phyloP scores from a whole-genome alignment of 1,139 yeast species.

The Suhomyces terraborum region DNA sequence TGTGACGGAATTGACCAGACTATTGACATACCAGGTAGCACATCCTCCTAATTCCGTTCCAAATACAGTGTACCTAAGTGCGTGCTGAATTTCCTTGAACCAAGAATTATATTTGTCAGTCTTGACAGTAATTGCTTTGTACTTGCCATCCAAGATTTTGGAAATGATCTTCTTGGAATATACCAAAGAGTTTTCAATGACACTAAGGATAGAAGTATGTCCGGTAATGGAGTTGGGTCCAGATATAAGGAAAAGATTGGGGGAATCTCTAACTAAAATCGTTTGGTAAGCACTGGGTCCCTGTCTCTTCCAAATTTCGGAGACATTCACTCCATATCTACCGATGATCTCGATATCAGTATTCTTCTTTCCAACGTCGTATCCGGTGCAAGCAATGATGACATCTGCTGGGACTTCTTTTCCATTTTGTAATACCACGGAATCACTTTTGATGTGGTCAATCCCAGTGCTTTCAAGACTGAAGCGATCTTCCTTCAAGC shows the following conservation, averaged over 20 bases:
- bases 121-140: slow-evolving; percentile 35
- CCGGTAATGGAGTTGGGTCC: slow-evolving; percentile 51
- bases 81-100: slow-evolving; percentile 33
- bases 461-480: slow-evolving; percentile 30
- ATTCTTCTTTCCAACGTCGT: slow-evolving; percentile 28
- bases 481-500: slow-evolving; percentile 36
- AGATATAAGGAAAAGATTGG: slow-evolving; percentile 39
- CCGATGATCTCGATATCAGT: slow-evolving; percentile 29
- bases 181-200: slow-evolving; percentile 40
- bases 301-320: slow-evolving; percentile 32
- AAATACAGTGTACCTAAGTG: slow-evolving; percentile 34
- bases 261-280: slow-evolving; percentile 34
- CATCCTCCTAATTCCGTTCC: slow-evolving; percentile 49
- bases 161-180: slow-evolving; percentile 29
- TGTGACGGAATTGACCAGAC: slow-evolving; percentile 35
- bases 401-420: slow-evolving; percentile 37
- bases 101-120: slow-evolving; percentile 39
- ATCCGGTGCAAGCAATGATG: slow-evolving; percentile 50
- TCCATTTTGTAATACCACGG: slow-evolving; percentile 35
- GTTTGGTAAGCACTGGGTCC: slow-evolving; percentile 44
- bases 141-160: slow-evolving; percentile 33
- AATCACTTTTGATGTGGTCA: slow-evolving; percentile 30
- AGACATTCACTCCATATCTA: slow-evolving; percentile 27
- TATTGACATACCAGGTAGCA: slow-evolving; percentile 41
- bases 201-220: slow-evolving; percentile 45